Conservation (phyloP, 176 grass and related monocot genomes). For the Carex myosuroides region DNA sequence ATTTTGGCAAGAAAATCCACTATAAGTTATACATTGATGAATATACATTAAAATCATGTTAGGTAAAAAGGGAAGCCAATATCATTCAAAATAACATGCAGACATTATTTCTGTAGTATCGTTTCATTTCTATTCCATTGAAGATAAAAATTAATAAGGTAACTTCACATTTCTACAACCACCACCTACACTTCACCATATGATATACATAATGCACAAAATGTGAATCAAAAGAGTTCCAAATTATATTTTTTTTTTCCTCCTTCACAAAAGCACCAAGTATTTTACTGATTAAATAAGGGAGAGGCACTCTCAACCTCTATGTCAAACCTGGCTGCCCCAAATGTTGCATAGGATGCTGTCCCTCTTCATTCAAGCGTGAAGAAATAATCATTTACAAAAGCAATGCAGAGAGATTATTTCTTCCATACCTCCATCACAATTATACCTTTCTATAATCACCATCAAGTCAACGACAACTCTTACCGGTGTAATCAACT, state of each 20-base stretch:
- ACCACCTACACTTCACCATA: not conserved
- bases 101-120: not conserved
- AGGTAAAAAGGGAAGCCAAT: not conserved
- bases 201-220: not conserved
- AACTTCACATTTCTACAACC: not conserved
- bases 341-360: not conserved
- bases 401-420: not conserved
- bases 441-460: not conserved
- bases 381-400: not conserved
- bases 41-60: not conserved
- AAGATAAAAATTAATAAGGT: not conserved
- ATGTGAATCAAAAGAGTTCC: not conserved
- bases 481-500: slow-evolving; percentile 2
- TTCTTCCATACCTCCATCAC: not conserved
- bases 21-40: not conserved
- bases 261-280: not conserved
- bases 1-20: not conserved
- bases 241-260: not conserved
- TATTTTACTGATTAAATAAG: not conserved
- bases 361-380: not conserved
- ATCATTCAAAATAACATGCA: not conserved
- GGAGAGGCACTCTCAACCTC: not conserved
- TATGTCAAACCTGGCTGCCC: not conserved
- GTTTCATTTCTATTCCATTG: not conserved
- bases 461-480: not conserved